Evolutionary conservation across 768 basidiomycete genomes (phyloP).

Genomic region (Hebeloma cylindrosporum): DNA sequence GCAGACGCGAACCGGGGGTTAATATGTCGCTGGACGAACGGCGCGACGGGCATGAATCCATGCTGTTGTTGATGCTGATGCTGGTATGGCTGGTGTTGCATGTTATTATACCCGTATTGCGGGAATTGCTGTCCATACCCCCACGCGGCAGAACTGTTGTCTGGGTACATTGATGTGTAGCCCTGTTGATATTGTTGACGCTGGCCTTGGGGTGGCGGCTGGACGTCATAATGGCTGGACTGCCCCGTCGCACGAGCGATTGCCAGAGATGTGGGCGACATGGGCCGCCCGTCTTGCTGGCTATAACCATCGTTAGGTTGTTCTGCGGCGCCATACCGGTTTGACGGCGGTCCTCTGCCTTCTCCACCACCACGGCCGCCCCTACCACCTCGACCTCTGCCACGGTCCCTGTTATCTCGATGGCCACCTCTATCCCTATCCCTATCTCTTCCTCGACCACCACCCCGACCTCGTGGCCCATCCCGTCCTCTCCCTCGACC

Average conservation of each 20-base stretch:
- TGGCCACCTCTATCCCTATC: conserved; percentile 37
- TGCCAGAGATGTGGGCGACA: conserved; percentile 43
- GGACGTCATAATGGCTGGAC: neutral
- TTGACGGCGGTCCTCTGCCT: conserved; percentile 1
- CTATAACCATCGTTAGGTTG: neutral
- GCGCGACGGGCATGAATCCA: too few species aligned
- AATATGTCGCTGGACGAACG: too few species aligned
- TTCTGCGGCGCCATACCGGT: neutral
- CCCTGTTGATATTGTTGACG: conserved; percentile 7
- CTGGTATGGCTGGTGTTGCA: conserved; percentile 1
- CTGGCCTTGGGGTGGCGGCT: conserved; percentile 7
- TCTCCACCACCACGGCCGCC: conserved; percentile 24
- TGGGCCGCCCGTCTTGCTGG: conserved; percentile 1
- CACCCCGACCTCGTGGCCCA: conserved; percentile 13
- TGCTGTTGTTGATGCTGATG: neutral
- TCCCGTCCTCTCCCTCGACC: conserved; percentile 14
- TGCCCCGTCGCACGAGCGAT: conserved; percentile 45
- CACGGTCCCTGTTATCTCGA: conserved; percentile 31
- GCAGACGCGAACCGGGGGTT: neutral
- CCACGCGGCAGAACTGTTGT: conserved; percentile 1
- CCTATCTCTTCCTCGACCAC: conserved; percentile 36
- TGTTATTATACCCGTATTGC: neutral
- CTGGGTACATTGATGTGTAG: neutral
- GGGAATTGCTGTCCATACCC: neutral
- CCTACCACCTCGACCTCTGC: conserved; percentile 29